Evolutionary conservation across 2,329 filamentous ascomycete genomes (phyloP), one percentile per base, ranked within the genome.

Genomic region (Stachybotrys chlorohalonatus): DNA sequence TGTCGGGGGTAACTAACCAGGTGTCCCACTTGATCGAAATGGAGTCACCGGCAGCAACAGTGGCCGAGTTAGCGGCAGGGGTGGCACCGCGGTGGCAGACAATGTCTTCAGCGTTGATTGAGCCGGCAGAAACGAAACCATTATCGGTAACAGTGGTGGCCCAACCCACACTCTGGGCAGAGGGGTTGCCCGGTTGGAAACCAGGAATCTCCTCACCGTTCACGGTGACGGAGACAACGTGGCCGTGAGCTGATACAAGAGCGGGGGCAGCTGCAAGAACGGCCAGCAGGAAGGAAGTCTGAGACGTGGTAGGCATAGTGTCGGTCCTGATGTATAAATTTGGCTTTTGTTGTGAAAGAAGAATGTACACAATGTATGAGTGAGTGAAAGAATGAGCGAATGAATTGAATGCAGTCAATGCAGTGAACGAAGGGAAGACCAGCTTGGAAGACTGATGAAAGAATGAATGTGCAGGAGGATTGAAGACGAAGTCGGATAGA

Each of bases 61-160:
- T 64, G 24, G 71, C 73, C 51, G 70, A 66, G 31, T 67, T 64
- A 46, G 66, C 64, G 2, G 68, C 76, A 4, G 73, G 66, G 3
- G 58, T 66, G 6, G 69, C 71, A 31, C 64, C 68, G 56, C 64
- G 71, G 68, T 78, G 75, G 61, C 77, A 80, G 62, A 71, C 73
- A 55, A 80, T 77, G 53, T 78, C 75, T 31, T 65, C 39, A 8
- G 65, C 66, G 42, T 58, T 60, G 55, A 73, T 75, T 53, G 61
- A 64, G 53, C 70, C 64, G 31, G 72, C 70, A 39, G 68, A 73
- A 31, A 81, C 75, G 61, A 78, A 80, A 55, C 80, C 78, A 62
- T 78, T 77, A 58, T 76, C 75, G 53, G 31, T 32, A n/a, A 48
- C 52, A 57, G 61, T 24, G 57, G 50, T 52, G 31, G 31, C 36